Conservation (phyloP, 371 early-diverging fungal species). For the Paraphysoderma sedebokerense region DNA sequence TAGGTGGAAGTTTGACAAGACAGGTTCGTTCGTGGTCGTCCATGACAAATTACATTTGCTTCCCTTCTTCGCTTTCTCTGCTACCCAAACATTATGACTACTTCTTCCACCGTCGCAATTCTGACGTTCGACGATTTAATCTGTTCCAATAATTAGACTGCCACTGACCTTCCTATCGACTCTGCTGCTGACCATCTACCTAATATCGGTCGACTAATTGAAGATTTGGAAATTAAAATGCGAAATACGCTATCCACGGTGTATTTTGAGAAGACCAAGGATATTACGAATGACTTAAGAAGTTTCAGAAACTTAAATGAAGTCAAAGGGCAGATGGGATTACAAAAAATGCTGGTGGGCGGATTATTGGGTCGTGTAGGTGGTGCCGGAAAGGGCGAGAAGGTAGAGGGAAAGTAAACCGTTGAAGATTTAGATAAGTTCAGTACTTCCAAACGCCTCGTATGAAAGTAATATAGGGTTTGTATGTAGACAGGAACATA, state of each 20-base stretch:
- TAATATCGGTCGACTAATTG: constrained; percentile 91
- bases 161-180: constrained; percentile 53
- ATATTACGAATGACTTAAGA: constrained; percentile 84
- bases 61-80: not conserved
- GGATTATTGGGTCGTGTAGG: too few species aligned
- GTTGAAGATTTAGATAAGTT: too few species aligned
- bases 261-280: constrained; percentile 95
- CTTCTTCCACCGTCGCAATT: too few species aligned
- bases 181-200: constrained; percentile 62
- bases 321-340: constrained; percentile 35
- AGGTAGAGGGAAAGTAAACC: too few species aligned
- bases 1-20: constrained; percentile 84
- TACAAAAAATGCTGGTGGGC: constrained; percentile 53
- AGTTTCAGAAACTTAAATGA: constrained; percentile 53
- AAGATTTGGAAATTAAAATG: constrained; percentile 93
- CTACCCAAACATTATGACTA: too few species aligned
- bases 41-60: too few species aligned
- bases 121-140: not conserved
- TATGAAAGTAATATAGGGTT: too few species aligned
- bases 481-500: too few species aligned
- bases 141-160: constrained; percentile 24
- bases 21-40: constrained; percentile 40
- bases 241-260: constrained; percentile 80
- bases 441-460: too few species aligned
- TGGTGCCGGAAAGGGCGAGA: too few species aligned